These are phyloP conservation scores for Chalciporus sphaerocephalus DNA, from an alignment of 768 basidiomycete genomes.

Conservation along the genomic window DNA sequence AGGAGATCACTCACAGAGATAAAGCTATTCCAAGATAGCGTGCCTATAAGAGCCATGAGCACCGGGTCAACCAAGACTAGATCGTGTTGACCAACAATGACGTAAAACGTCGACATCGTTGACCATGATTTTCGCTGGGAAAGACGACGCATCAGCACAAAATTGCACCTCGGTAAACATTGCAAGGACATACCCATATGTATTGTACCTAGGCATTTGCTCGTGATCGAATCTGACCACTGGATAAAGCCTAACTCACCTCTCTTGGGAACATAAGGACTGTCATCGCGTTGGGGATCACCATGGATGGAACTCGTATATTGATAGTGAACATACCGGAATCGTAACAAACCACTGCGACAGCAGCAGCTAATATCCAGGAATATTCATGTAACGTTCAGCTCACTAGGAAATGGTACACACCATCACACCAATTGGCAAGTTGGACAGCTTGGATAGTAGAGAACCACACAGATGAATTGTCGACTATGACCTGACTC, in stretches of 20 bases:
- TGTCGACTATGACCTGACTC: slow-evolving; percentile 10
- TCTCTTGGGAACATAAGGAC: slow-evolving; percentile 21
- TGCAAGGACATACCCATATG: slow-evolving; percentile 16
- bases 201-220: slow-evolving; percentile 11
- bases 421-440: slow-evolving; percentile 15
- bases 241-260: slow-evolving; percentile 7
- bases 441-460: slow-evolving; percentile 14
- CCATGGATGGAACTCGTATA: too few relatives aligned
- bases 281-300: neutral
- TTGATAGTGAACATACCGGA: slow-evolving; percentile 1
- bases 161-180: neutral
- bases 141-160: neutral
- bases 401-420: neutral
- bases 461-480: slow-evolving; percentile 8
- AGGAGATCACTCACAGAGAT: slow-evolving; percentile 10
- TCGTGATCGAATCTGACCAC: neutral
- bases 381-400: neutral
- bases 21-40: slow-evolving; percentile 17
- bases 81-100: slow-evolving; percentile 7
- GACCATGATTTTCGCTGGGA: slow-evolving; percentile 8
- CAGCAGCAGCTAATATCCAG: slow-evolving; percentile 10
- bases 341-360: slow-evolving; percentile 17
- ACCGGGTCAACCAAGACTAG: neutral
- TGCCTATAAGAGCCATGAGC: neutral
- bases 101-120: slow-evolving; percentile 16